These are phyloP conservation scores for Elsinoe fawcettii DNA, from an alignment of 2,329 filamentous ascomycete species.

Conservation along the genomic window DNA sequence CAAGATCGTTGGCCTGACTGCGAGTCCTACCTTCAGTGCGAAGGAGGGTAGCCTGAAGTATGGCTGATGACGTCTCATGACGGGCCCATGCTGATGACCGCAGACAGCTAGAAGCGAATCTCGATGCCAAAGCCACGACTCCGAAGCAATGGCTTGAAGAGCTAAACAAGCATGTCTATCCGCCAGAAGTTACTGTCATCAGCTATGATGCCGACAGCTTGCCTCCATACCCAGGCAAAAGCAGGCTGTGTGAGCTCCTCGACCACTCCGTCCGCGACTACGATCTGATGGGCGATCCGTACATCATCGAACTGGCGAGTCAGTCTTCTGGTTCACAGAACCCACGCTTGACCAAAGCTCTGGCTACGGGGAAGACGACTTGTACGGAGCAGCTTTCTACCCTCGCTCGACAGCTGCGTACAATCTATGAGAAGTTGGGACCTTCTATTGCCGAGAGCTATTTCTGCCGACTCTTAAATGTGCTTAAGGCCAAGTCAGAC, in stretches of 20 bases:
- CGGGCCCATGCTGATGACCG: slow-evolving; percentile 14
- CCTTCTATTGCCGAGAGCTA: not conserved
- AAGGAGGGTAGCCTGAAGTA: slow-evolving; percentile 48
- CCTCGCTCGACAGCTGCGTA: not conserved
- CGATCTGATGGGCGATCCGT: slow-evolving; percentile 14
- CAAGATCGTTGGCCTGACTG: slow-evolving; percentile 68
- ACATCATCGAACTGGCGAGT: not conserved
- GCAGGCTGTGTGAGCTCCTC: slow-evolving; percentile 12
- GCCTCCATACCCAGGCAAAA: not conserved
- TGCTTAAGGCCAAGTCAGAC: not conserved
- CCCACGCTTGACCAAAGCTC: not conserved
- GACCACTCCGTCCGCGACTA: not conserved
- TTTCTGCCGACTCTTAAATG: not conserved
- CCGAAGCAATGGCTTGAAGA: slow-evolving; percentile 63
- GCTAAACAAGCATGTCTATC: slow-evolving; percentile 59
- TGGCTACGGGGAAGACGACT: not conserved
- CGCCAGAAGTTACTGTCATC: slow-evolving; percentile 47
- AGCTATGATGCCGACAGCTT: not conserved
- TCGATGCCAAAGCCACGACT: slow-evolving; percentile 62
- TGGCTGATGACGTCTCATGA: not conserved
- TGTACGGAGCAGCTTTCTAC: not conserved
- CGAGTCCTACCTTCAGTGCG: slow-evolving; percentile 54
- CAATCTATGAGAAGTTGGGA: not conserved
- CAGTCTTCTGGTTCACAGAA: not conserved
- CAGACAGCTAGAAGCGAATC: slow-evolving; percentile 56